A percentile compares a stretch with the other conserved stretches of the same genome.
Evolutionary conservation across 129 eudicot species (phyloP).

Genomic region (Chrysanthemum seticuspe): DNA sequence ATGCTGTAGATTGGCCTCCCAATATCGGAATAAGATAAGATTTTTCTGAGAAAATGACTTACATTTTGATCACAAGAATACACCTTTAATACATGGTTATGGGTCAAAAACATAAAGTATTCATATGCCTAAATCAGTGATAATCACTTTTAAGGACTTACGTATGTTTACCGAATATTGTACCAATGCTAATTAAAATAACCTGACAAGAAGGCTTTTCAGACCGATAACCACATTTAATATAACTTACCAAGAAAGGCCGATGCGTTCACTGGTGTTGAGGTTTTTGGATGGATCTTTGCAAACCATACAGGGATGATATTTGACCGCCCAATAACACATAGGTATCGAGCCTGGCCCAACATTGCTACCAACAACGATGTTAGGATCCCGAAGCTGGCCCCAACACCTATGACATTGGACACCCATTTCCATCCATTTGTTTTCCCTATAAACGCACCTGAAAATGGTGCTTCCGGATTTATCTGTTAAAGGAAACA

Average conservation of each 20-base stretch:
- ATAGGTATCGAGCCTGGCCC: conserved; percentile 97
- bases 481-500: conserved; percentile 53
- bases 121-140: conserved; percentile 1
- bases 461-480: conserved; percentile 80
- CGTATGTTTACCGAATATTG: conserved; percentile 9
- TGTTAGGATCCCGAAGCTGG: conserved; percentile 91
- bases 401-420: conserved; percentile 93
- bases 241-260: conserved; percentile 74
- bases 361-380: conserved; percentile 90
- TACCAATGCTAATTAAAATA: neutral
- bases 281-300: conserved; percentile 79
- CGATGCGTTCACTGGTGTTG: conserved; percentile 91
- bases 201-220: neutral
- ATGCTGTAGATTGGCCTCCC: conserved; percentile 29
- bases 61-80: conserved; percentile 17
- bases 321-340: conserved; percentile 92
- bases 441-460: conserved; percentile 64
- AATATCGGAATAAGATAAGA: conserved; percentile 35
- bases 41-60: conserved; percentile 4
- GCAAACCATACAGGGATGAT: conserved; percentile 92
- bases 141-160: conserved; percentile 16
- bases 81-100: conserved; percentile 29
- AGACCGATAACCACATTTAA: neutral
- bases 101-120: conserved; percentile 27
- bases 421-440: conserved; percentile 80